Evolutionary conservation across 2,329 filamentous ascomycete species (phyloP).

Genomic region (Clarireedia homoeocarpa): DNA sequence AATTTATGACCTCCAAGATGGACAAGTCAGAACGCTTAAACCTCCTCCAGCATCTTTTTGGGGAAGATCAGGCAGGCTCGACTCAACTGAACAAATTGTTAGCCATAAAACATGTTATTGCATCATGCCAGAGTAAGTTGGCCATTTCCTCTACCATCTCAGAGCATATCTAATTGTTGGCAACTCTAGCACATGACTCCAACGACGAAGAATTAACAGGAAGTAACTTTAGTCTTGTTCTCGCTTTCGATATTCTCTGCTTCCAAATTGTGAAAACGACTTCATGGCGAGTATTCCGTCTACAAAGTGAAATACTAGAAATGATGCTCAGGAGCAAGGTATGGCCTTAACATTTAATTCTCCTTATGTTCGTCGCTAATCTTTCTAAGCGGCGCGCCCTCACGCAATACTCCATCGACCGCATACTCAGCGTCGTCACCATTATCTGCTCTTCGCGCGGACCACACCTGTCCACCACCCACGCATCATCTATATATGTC

Average conservation of each 20-base stretch:
- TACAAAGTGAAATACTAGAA: slow-evolving; percentile 26
- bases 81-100: slow-evolving; percentile 22
- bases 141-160: not conserved
- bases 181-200: slow-evolving; percentile 16
- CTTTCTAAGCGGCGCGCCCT: slow-evolving; percentile 22
- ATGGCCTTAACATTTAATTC: not conserved
- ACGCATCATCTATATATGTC: slow-evolving; percentile 22
- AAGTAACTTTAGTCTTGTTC: slow-evolving; percentile 18
- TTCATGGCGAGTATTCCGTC: slow-evolving; percentile 23
- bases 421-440: slow-evolving; percentile 26
- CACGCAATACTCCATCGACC: slow-evolving; percentile 29
- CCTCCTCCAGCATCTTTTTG: slow-evolving; percentile 18
- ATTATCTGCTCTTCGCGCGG: slow-evolving; percentile 26
- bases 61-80: slow-evolving; percentile 4
- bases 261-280: slow-evolving; percentile 18
- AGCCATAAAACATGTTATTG: slow-evolving; percentile 20
- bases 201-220: slow-evolving; percentile 8
- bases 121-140: slow-evolving; percentile 22
- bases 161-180: not conserved
- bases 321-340: slow-evolving; percentile 29
- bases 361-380: not conserved
- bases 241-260: slow-evolving; percentile 22
- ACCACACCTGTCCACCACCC: slow-evolving; percentile 17
- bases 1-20: slow-evolving; percentile 10
- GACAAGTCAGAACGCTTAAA: slow-evolving; percentile 19